A percentile compares a stretch with the other conserved stretches of the same genome.
phyloP scores from a whole-genome alignment of 192 early-diverging fungal species.

The Funneliformis geosporum region DNA sequence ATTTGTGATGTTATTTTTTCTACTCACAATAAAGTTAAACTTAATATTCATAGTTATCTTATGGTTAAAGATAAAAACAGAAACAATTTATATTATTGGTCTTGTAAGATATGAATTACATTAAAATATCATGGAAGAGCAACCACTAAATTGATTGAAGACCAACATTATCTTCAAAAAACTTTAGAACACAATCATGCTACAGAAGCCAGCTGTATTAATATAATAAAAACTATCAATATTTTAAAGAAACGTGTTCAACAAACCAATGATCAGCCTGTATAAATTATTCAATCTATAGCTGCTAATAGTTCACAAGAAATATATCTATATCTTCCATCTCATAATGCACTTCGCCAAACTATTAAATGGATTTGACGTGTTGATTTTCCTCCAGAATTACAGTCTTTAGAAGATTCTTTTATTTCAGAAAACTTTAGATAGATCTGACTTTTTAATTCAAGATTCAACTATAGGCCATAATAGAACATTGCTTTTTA shows the following conservation, averaged over 20 bases:
- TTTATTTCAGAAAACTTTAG: conserved; percentile 6
- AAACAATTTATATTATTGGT: conserved; percentile 2
- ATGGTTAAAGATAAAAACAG: too few species aligned
- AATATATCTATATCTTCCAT: not conserved
- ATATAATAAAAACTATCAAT: not conserved
- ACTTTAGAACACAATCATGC: not conserved
- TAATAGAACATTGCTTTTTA: not conserved
- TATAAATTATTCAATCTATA: conserved; percentile 2
- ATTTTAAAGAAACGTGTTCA: not conserved
- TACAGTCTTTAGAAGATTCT: not conserved
- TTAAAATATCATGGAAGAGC: not conserved
- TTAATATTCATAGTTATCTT: conserved; percentile 12
- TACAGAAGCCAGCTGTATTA: not conserved
- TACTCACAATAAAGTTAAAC: not conserved
- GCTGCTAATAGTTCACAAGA: not conserved
- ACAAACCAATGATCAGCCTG: not conserved
- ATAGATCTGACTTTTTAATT: conserved; percentile 1
- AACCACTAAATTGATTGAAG: not conserved
- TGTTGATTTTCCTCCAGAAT: conserved; percentile 1
- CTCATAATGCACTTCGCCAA: not conserved
- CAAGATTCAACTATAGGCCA: not conserved
- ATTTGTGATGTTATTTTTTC: conserved; percentile 8
- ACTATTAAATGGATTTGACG: conserved; percentile 1
- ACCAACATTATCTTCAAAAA: not conserved
- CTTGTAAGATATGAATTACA: not conserved